Percentiles rank a stretch among this genome's conserved stretches.
phyloP scores from a whole-genome alignment of 441 rosid genomes.

The Croton setiger region DNA sequence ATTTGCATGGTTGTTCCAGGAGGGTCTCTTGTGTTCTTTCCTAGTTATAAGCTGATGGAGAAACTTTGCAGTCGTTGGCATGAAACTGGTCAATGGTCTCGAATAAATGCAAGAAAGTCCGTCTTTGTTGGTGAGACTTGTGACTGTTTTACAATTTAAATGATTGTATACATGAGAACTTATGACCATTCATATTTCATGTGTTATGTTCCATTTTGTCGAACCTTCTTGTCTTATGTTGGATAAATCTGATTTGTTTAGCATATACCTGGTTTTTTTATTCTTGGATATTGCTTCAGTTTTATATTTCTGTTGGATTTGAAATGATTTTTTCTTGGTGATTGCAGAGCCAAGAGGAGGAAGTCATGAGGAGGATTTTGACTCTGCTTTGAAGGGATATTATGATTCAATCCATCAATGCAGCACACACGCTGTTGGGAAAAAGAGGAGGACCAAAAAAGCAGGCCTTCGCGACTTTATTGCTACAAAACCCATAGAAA shows the following conservation, averaged over 20 bases:
- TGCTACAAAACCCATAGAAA: conserved; percentile 35
- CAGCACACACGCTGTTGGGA: conserved; percentile 36
- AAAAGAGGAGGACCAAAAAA: conserved; percentile 57
- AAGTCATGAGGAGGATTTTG: conserved; percentile 86
- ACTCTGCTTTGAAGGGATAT: conserved; percentile 71
- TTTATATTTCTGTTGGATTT: conserved; percentile 8
- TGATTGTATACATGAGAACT: background rate
- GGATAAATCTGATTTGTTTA: conserved; percentile 10
- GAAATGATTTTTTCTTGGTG: conserved; percentile 22
- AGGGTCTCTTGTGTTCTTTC: conserved; percentile 92
- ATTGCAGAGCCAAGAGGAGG: conserved; percentile 90
- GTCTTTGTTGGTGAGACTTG: conserved; percentile 65
- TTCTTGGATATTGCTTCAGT: conserved; percentile 7
- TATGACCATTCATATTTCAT: background rate
- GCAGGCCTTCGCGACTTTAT: conserved; percentile 31
- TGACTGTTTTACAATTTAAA: background rate
- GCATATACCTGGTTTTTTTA: conserved; percentile 12
- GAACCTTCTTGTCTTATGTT: conserved; percentile 11
- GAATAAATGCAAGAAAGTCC: conserved; percentile 59
- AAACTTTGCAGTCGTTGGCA: conserved; percentile 87
- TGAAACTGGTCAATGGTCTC: conserved; percentile 91
- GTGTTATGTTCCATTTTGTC: background rate
- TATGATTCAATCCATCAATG: conserved; percentile 48
- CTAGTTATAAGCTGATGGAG: conserved; percentile 97
- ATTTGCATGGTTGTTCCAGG: conserved; percentile 82